These are phyloP conservation scores for Blastobotrys illinoisensis DNA, from an alignment of 1,139 yeast genomes.

Conservation along the genomic window DNA sequence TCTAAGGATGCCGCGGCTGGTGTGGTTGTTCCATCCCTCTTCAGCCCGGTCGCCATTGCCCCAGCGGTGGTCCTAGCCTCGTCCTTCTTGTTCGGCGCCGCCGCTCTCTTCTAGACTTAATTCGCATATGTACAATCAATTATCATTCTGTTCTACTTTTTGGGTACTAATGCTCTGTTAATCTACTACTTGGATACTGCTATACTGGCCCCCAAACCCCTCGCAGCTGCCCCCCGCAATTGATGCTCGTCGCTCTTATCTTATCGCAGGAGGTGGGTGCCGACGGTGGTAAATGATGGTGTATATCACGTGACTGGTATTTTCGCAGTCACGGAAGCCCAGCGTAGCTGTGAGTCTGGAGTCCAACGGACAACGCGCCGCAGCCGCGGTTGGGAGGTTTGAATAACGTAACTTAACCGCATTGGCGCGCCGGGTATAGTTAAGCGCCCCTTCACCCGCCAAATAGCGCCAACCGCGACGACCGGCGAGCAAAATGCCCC, in stretches of 20 bases:
- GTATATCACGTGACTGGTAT: background rate
- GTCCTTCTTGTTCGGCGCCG: slow-evolving; percentile 17
- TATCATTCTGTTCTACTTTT: too few relatives aligned
- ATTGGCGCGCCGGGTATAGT: background rate
- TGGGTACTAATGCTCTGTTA: too few relatives aligned
- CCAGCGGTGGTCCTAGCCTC: slow-evolving; percentile 17
- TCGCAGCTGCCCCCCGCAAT: too few relatives aligned
- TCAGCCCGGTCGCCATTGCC: slow-evolving; percentile 14
- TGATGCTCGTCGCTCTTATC: too few relatives aligned
- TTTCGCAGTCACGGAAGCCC: background rate
- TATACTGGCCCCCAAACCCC: background rate
- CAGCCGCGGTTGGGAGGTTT: background rate
- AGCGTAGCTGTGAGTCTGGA: background rate
- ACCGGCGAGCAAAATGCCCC: background rate
- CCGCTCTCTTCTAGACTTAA: slow-evolving; percentile 1
- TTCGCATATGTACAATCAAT: background rate
- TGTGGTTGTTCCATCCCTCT: slow-evolving; percentile 16
- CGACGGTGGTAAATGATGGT: too few relatives aligned
- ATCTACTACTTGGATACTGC: too few relatives aligned
- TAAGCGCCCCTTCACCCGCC: background rate
- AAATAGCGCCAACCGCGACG: too few relatives aligned
- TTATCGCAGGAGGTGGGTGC: too few relatives aligned
- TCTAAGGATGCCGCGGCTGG: slow-evolving; percentile 18
- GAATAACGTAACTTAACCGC: background rate
- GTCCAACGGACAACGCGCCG: background rate